Evolutionary conservation across 1,284 basidiomycete species (phyloP).

Genomic region (Farysia itapuensis): DNA sequence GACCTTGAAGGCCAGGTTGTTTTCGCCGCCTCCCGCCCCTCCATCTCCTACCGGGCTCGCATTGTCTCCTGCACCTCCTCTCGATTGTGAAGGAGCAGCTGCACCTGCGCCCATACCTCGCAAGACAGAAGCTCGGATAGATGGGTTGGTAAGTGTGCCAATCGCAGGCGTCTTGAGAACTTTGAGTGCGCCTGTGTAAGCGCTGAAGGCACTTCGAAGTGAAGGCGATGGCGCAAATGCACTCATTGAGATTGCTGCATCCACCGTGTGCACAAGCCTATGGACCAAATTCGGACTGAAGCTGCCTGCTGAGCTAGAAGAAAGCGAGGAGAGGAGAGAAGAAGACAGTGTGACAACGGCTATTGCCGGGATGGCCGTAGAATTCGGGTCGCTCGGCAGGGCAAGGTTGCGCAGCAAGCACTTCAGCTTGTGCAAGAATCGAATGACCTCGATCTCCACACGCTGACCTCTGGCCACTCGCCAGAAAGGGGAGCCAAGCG

Average conservation of each 20-base stretch:
- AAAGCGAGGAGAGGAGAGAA: constrained; percentile 5
- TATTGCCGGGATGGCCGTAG: constrained; percentile 29
- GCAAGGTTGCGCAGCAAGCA: constrained; percentile 35
- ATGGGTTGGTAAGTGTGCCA: constrained; percentile 44
- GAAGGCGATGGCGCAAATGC: constrained; percentile 39
- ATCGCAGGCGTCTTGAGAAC: constrained; percentile 45
- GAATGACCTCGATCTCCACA: constrained; percentile 10
- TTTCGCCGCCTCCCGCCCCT: constrained; percentile 70
- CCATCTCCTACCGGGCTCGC: constrained; percentile 10
- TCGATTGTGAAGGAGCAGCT: constrained; percentile 2
- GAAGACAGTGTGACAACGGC: constrained; percentile 37
- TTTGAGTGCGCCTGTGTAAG: constrained; percentile 47
- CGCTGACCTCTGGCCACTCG: constrained; percentile 8
- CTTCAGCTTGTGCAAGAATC: constrained; percentile 46
- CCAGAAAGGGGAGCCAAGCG: constrained; percentile 45
- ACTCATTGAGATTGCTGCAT: constrained; percentile 40
- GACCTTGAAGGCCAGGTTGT: constrained; percentile 92
- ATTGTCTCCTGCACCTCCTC: constrained; percentile 14
- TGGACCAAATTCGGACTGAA: constrained; percentile 12
- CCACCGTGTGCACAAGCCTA: constrained; percentile 32
- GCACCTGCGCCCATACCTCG: constrained; percentile 49
- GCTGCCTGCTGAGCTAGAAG: no score
- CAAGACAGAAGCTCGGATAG: constrained; percentile 41
- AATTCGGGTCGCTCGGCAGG: constrained; percentile 6
- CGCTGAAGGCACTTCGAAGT: constrained; percentile 30